Percentiles rank a stretch among this genome's conserved stretches.
Evolutionary conservation across 192 early-diverging fungal genomes (phyloP).

Genomic region (Kappamyces sp.): DNA sequence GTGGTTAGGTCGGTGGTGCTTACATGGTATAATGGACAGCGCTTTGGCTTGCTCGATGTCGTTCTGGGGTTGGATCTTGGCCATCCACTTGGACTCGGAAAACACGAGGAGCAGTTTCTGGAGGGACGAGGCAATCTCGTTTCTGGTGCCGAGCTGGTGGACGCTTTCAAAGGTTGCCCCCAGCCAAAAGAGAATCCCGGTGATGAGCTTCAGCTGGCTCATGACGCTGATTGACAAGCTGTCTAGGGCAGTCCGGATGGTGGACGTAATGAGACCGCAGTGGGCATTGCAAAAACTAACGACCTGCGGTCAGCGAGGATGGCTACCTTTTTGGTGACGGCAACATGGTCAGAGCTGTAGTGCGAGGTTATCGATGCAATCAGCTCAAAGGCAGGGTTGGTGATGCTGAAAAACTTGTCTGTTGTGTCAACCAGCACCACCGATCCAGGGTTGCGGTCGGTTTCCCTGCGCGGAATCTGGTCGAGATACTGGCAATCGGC

Average conservation of each 20-base stretch:
- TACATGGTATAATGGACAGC: constrained; percentile 4
- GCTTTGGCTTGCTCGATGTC: constrained; percentile 6
- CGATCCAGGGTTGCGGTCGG: background rate
- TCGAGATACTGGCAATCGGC: constrained; percentile 68
- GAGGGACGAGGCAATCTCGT: background rate
- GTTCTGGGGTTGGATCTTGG: constrained; percentile 7
- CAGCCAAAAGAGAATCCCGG: constrained; percentile 25
- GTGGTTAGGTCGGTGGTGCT: background rate
- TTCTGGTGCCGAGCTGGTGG: background rate
- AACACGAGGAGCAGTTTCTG: background rate
- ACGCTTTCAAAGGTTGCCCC: background rate
- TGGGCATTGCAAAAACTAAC: constrained; percentile 33
- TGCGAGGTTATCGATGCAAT: constrained; percentile 44
- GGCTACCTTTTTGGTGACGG: constrained; percentile 27
- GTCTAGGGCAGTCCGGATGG: constrained; percentile 45
- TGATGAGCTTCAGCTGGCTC: constrained; percentile 46
- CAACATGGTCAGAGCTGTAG: constrained; percentile 30
- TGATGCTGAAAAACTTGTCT: constrained; percentile 60
- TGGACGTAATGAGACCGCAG: constrained; percentile 48
- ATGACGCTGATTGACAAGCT: constrained; percentile 37
- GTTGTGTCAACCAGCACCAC: background rate
- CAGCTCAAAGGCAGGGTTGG: constrained; percentile 58
- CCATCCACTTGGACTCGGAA: constrained; percentile 6
- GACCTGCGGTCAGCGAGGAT: constrained; percentile 32
- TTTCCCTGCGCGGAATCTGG: constrained; percentile 36